Evolutionary conservation across 495 filamentous ascomycete genomes (phyloP), one percentile per base, ranked within the genome.

Genomic region (Aspergillus cristatus): DNA sequence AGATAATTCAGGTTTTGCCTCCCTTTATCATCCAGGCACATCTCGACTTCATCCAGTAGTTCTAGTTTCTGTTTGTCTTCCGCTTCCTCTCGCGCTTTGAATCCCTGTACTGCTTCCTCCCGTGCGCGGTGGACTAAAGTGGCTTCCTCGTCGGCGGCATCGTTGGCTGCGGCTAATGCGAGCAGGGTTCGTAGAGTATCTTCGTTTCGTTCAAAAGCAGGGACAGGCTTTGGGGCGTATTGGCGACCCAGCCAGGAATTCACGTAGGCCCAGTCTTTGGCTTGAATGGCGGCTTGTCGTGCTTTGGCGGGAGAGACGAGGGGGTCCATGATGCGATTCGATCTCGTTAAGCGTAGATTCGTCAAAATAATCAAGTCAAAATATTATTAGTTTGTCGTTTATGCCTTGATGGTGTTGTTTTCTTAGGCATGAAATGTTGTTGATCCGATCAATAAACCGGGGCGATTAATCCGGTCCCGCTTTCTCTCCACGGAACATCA

Each of bases 201-300:
- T 32, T 78, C 70, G 52, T 90, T 94, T 47, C 85, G 79, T 60
- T 96, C 89, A 57, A 94, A 91, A 4, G 67, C 46, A 1, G 80
- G 81, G 1, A 77, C 48, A 2, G 68, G 65, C 32, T 72, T 71
- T 1, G 82, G 76, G 6, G 69, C 60, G 51, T 81, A 88, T 45
- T 84, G 79, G 33, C 71, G 66, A 18, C 58, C 53, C 2, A 96
- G 76, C 86, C 89, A 96, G 58, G 67, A 62, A 65, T 93, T 84
- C 49, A 94, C 70, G 50, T 82, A 86, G 37, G 79, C 75, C 89
- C 88, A 96, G 67, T 94, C 87, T 53, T 85, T 84, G 33, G 84
- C 81, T 33, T 68, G 57, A 18, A 69, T 65, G 34, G 65, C 67
- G 34, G 62, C 65, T 40, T 67, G 65, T 14, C 65, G 62, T 14